phyloP scores from a whole-genome alignment of 495 filamentous ascomycete species.

The Apodospora peruviana region DNA sequence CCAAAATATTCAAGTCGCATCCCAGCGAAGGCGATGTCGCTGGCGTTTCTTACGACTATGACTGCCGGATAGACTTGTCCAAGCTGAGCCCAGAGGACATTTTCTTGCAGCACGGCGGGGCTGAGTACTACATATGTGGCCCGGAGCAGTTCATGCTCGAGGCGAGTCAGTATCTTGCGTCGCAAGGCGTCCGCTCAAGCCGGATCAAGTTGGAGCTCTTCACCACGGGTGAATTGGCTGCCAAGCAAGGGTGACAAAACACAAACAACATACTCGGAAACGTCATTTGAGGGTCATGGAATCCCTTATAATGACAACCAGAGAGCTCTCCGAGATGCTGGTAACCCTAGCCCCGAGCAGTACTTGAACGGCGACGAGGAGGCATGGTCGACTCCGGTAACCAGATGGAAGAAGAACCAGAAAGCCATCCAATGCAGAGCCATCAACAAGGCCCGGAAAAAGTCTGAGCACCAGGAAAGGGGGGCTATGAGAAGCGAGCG shows the following conservation, averaged over 20 bases:
- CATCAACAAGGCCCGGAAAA: too few relatives aligned
- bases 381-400: too few relatives aligned
- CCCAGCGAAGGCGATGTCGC: conserved; percentile 40
- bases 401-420: too few relatives aligned
- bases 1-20: conserved; percentile 36
- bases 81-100: conserved; percentile 46
- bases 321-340: too few relatives aligned
- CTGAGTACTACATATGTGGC: conserved; percentile 68
- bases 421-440: too few relatives aligned
- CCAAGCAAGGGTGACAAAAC: neutral
- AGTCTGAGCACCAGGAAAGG: too few relatives aligned
- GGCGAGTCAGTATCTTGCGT: conserved; percentile 43
- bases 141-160: conserved; percentile 62
- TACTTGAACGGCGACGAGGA: too few relatives aligned
- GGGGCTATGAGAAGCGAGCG: too few relatives aligned
- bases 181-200: conserved; percentile 44
- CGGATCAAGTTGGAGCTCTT: conserved; percentile 64
- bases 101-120: conserved; percentile 44
- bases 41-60: conserved; percentile 51
- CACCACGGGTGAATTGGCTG: conserved; percentile 50
- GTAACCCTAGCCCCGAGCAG: too few relatives aligned
- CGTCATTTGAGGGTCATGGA: too few relatives aligned
- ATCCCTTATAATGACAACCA: too few relatives aligned
- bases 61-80: conserved; percentile 50
- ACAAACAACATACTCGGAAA: too few relatives aligned